Evolutionary conservation across 2,329 filamentous ascomycete species (phyloP), one percentile per base, ranked within the genome.

Genomic region (Aspergillus bombycis): DNA sequence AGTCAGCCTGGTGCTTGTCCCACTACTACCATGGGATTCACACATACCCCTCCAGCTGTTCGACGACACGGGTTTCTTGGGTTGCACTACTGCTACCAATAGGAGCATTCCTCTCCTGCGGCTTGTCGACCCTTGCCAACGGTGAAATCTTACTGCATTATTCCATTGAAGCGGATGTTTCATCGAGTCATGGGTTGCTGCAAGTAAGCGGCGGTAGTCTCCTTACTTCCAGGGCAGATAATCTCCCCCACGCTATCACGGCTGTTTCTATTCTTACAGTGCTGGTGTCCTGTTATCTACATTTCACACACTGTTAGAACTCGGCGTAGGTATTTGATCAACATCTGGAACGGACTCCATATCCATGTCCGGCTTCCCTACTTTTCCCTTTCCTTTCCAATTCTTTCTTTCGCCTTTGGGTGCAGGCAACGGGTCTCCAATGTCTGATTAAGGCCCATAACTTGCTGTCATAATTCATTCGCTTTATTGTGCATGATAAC

Each of bases 151-250:
- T 30, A 28, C 26, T 26, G 14, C 14, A 4, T 32, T 30, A 30
- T 26, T 19, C 26, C 26, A 9, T 30, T 30, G 26, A 26, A 28
- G 14, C 19, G 26, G 26, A 11, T 14, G 14, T 36, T 48, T 57
- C 54, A 28, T 34, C n/a, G 10, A 26, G 38, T 45, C 55, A 57
- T 43, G 34, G 26, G 26, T 43, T 30, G 55, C 21, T 57, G 55
- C 55, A 57, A 21, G 34, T 57, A 45, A 57, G 21, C 36, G 55
- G 55, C 34, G 9, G 26, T 45, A 38, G 34, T 45, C 55, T 57
- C 55, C 55, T 57, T 57, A 28, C 55, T 38, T 57, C 38, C 26
- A 41, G 16, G 38, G 26, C 34, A 46, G 55, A 57, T 28, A 45
- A 34, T 43, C 7, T 28, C 26, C n/a, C 55, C 53, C 16, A 54